Conservation (phyloP, 2,329 filamentous ascomycete species). For the Graphilbum ipis-grandicollis region DNA sequence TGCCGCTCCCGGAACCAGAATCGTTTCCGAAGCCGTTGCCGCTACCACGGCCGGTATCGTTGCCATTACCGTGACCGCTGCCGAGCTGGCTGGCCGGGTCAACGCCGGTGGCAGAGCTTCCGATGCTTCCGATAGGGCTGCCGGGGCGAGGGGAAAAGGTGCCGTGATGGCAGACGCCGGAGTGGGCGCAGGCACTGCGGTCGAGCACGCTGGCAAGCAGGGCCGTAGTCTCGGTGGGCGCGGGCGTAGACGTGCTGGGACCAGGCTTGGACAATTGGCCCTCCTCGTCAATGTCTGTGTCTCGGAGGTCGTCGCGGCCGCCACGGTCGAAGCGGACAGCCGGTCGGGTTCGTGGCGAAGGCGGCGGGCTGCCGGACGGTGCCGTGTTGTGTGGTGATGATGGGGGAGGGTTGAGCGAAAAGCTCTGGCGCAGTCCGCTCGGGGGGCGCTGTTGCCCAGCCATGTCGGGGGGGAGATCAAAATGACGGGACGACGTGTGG, state of each 20-base stretch:
- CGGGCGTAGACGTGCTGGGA: constrained; percentile 10
- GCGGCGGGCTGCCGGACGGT: constrained; percentile 4
- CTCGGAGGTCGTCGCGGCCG: constrained; percentile 6
- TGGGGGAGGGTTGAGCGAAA: constrained; percentile 12
- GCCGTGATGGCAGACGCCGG: constrained; percentile 48
- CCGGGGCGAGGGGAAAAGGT: constrained; percentile 55
- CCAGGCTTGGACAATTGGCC: no score
- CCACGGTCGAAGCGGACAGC: constrained; percentile 6
- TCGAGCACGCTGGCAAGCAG: constrained; percentile 22
- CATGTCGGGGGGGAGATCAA: no score
- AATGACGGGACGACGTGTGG: no score
- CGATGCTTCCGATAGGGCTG: constrained; percentile 23
- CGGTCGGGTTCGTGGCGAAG: constrained; percentile 6
- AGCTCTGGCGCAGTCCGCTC: constrained; percentile 28
- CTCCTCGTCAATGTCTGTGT: no score
- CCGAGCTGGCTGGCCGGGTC: no score
- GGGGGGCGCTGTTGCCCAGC: constrained; percentile 19
- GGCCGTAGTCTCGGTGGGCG: constrained; percentile 28
- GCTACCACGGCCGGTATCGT: constrained; percentile 13
- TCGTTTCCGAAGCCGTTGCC: no score
- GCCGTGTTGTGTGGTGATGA: not conserved
- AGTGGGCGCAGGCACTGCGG: constrained; percentile 21
- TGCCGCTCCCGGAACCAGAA: constrained; percentile 19
- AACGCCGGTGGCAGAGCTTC: constrained; percentile 11
- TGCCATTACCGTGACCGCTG: constrained; percentile 11